Base-by-base conservation (phyloP, 1,284 basidiomycete genomes). In the Xerocomus minutiporus region DNA sequence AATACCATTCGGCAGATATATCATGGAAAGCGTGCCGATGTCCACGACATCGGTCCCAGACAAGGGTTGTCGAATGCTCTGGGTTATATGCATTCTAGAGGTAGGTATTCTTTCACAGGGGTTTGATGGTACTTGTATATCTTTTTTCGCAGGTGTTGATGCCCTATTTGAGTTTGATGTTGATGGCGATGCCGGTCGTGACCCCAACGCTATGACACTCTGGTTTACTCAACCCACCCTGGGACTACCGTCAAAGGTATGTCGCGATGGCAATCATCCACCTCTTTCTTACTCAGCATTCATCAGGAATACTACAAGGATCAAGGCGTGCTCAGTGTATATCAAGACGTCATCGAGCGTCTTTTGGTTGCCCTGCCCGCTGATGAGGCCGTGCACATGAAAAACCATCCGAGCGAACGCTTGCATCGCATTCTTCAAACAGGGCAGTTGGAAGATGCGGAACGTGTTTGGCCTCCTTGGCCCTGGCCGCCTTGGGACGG, bases 231-330 rank as follows among this genome's bases (percentile, higher is more conserved):
- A 98, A 65, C 82, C 88, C 7, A 79, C 75, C 9, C 77, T 97
- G 7, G 92, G 93, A 31, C 82, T 98, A 12, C 95, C 95, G 1
- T 85, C 93, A 40, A 93, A 95, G 78, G 88, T 87, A 51, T 20
- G 48, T 4, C 25, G 2, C 12, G 13, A 15, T 12, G 13, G 49
- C n/a, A 44, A 20, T 42, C 45, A 20, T 38, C 32, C 7, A 12
- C 36, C 23, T 54, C 42, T 50, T 44, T 57, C 6, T 53, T 43
- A 36, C 23, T 58, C 38, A 55, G 51, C 17, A 25, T 51, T 40
- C 15, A 15, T 5, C 61, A 91, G 85, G 91, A 95, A 73, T 97
- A 98, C 70, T 98, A 93, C 68, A 80, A 88, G 46, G 95, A 98
- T 56, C 74, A 84, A 51, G 74, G 76, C 0, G 81, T 92, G 44